Conservation (phyloP, 768 basidiomycete species). For the Lanmaoa pseudosensibilis region DNA sequence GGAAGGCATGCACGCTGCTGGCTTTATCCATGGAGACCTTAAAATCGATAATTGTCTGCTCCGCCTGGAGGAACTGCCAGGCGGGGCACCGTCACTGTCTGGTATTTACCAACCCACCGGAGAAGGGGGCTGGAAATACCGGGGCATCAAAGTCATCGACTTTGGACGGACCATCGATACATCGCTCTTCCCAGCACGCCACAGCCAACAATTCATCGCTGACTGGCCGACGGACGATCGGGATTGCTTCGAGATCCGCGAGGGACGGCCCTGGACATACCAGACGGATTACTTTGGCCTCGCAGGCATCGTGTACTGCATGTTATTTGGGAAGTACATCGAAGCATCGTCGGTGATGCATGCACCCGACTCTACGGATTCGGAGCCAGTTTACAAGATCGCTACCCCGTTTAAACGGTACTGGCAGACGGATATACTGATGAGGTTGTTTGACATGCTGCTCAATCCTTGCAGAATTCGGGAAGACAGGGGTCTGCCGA, state of each 20-base stretch:
- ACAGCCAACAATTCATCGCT: constrained; percentile 74
- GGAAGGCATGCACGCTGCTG: constrained; percentile 75
- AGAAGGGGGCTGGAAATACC: constrained; percentile 78
- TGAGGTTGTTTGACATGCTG: constrained; percentile 74
- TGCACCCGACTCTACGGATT: constrained; percentile 33
- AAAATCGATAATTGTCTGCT: constrained; percentile 99
- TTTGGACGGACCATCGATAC: constrained; percentile 96
- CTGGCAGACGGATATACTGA: constrained; percentile 93
- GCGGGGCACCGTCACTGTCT: constrained; percentile 68
- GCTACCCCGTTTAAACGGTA: constrained; percentile 86
- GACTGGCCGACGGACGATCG: constrained; percentile 89
- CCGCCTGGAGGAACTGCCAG: constrained; percentile 80
- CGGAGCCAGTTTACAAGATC: constrained; percentile 54
- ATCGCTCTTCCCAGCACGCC: constrained; percentile 63
- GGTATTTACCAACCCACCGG: constrained; percentile 76
- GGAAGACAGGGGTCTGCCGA: constrained; percentile 61
- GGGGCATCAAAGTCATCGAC: constrained; percentile 93
- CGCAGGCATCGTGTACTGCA: constrained; percentile 89
- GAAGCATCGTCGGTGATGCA: constrained; percentile 59
- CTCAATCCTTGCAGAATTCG: constrained; percentile 76
- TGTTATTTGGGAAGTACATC: constrained; percentile 97
- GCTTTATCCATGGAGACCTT: constrained; percentile 96
- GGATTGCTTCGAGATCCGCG: constrained; percentile 90
- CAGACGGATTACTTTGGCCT: constrained; percentile 98
- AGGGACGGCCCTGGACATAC: constrained; percentile 85